These are phyloP conservation scores for Zygosaccharomyces bailii DNA, from an alignment of 805 yeast genomes.

Conservation along the genomic window DNA sequence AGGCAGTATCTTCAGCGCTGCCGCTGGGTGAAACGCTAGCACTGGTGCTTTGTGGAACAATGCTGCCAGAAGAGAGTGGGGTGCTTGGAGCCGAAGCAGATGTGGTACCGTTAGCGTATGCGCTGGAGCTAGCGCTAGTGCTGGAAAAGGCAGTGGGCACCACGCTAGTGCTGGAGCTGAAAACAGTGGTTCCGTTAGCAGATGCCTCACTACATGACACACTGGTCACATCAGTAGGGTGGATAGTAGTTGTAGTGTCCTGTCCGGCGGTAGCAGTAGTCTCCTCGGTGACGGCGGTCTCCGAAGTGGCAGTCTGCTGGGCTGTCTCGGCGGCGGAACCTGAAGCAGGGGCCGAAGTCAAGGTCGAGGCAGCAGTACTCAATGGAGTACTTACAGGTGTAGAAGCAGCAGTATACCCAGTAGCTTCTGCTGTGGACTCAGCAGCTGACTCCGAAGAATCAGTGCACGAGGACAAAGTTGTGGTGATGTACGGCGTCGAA, in stretches of 20 bases:
- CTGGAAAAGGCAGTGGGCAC: too few relatives aligned
- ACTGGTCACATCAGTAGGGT: not conserved
- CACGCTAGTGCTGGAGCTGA: too few relatives aligned
- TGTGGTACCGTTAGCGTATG: not conserved
- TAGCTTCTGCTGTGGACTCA: conserved; percentile 3
- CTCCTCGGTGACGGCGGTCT: not conserved
- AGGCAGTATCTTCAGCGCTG: conserved; percentile 2
- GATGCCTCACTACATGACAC: conserved; percentile 1
- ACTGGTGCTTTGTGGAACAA: too few relatives aligned
- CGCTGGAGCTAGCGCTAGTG: too few relatives aligned
- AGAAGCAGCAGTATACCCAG: too few relatives aligned
- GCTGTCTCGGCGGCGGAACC: conserved; percentile 14
- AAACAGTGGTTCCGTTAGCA: too few relatives aligned
- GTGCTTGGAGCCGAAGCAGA: conserved; percentile 3
- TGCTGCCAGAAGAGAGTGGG: conserved; percentile 1
- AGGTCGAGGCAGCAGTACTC: too few relatives aligned
- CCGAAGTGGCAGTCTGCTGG: not conserved
- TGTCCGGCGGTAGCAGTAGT: not conserved
- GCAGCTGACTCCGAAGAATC: not conserved
- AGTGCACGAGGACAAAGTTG: conserved; percentile 21
- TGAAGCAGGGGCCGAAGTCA: conserved; percentile 9
- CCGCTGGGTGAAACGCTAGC: too few relatives aligned
- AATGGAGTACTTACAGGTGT: too few relatives aligned
- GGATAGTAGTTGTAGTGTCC: not conserved
- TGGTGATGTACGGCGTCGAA: conserved; percentile 39